Evolutionary conservation across 805 yeast genomes (phyloP).

Genomic region (Clavispora phyllophila): DNA sequence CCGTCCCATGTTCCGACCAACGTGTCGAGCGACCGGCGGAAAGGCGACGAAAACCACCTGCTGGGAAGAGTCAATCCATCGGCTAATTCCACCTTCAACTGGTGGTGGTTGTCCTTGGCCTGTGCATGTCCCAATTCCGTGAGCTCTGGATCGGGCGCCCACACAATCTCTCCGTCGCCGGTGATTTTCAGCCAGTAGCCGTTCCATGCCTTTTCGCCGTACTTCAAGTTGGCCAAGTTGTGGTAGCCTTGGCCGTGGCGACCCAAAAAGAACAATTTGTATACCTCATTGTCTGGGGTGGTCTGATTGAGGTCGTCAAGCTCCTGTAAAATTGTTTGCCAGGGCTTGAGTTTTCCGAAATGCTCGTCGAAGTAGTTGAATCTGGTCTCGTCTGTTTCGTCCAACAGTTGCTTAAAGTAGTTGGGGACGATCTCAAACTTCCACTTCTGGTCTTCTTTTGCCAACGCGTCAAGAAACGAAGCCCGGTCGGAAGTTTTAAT

Average conservation of each 20-base stretch:
- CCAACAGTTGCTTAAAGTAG: slow-evolving; percentile 40
- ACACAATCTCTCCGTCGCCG: slow-evolving; percentile 43
- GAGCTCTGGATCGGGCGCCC: slow-evolving; percentile 51
- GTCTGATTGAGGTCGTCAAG: slow-evolving; percentile 31
- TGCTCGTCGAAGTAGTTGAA: slow-evolving; percentile 40
- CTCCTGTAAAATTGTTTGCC: slow-evolving; percentile 16
- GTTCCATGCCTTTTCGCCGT: slow-evolving; percentile 45
- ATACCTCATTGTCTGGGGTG: slow-evolving; percentile 23
- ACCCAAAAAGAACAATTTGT: slow-evolving; percentile 44
- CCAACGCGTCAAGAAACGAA: slow-evolving; percentile 12
- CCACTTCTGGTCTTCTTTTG: slow-evolving; percentile 20
- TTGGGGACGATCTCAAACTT: slow-evolving; percentile 37
- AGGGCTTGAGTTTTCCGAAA: slow-evolving; percentile 36
- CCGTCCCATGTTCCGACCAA: slow-evolving; percentile 44
- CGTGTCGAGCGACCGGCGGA: slow-evolving; percentile 48
- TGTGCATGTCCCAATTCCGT: slow-evolving; percentile 42
- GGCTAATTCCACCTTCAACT: slow-evolving; percentile 36
- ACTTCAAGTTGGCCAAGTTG: slow-evolving; percentile 41
- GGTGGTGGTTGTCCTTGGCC: slow-evolving; percentile 40
- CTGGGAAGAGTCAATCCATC: slow-evolving; percentile 30
- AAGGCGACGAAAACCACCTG: slow-evolving; percentile 44
- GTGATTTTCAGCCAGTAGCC: slow-evolving; percentile 38
- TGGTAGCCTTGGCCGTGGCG: slow-evolving; percentile 55
- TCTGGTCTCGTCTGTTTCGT: slow-evolving; percentile 34
- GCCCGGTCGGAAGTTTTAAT: slow-evolving; percentile 16